Conservation (phyloP, 1,284 basidiomycete species). For the Ustilago sp. region DNA sequence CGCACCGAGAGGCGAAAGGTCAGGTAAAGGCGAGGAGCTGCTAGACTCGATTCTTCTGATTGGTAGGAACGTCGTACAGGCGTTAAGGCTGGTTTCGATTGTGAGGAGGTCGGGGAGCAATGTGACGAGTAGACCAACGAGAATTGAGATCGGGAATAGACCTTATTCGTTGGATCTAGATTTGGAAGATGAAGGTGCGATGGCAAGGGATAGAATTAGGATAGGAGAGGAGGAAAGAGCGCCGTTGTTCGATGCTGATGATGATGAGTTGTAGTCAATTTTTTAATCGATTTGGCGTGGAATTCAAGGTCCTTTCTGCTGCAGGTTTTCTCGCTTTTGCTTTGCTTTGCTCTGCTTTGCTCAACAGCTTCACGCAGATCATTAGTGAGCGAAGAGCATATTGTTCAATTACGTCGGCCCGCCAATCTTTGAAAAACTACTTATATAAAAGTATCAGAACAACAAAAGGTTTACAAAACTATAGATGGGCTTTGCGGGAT, state of each 20-base stretch:
- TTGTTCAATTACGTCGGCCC: background rate
- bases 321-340: too few species aligned
- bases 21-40: slow-evolving; percentile 64
- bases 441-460: background rate
- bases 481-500: background rate
- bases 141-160: slow-evolving; percentile 62
- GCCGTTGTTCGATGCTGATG: slow-evolving; percentile 47
- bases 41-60: slow-evolving; percentile 67
- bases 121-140: slow-evolving; percentile 56
- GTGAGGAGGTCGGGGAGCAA: slow-evolving; percentile 61
- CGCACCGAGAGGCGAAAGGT: slow-evolving; percentile 18
- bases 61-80: slow-evolving; percentile 64
- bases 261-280: slow-evolving; percentile 36
- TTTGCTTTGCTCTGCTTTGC: too few species aligned
- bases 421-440: background rate
- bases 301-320: too few species aligned
- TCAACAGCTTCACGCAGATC: too few species aligned
- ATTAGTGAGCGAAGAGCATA: background rate
- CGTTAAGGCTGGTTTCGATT: slow-evolving; percentile 62
- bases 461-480: background rate
- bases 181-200: slow-evolving; percentile 65
- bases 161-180: slow-evolving; percentile 65
- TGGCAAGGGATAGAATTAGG: slow-evolving; percentile 63
- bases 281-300: too few species aligned
- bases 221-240: slow-evolving; percentile 61